A percentile compares a stretch with the other conserved stretches of the same genome.
These are phyloP conservation scores for Xylaria bambusicola DNA, from an alignment of 495 filamentous ascomycete genomes.

Conservation along the genomic window DNA sequence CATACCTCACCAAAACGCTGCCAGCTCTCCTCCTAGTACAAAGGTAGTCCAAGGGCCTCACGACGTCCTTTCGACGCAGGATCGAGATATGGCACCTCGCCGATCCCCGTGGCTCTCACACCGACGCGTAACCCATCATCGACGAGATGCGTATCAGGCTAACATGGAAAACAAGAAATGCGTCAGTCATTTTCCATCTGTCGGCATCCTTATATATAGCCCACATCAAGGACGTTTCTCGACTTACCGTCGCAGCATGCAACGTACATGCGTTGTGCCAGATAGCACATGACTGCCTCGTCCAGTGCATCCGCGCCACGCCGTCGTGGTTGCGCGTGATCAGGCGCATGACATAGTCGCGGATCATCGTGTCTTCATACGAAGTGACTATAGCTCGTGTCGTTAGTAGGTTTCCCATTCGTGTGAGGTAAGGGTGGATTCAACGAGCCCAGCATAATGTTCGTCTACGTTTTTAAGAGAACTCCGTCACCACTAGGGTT, in stretches of 20 bases:
- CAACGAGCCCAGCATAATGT: no score
- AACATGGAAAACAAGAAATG: not conserved
- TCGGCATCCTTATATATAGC: no score
- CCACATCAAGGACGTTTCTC: not conserved
- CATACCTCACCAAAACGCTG: no score
- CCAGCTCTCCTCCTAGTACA: not conserved
- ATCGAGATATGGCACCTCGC: constrained; percentile 52
- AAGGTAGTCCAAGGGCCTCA: constrained; percentile 44
- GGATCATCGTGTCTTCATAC: constrained; percentile 43
- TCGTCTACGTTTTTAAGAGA: no score
- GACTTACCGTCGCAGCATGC: constrained; percentile 43
- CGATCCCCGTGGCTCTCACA: constrained; percentile 45
- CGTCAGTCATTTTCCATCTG: not conserved
- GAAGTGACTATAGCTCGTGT: no score
- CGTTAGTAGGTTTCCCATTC: no score
- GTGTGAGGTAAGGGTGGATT: no score
- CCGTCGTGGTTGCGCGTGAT: constrained; percentile 47
- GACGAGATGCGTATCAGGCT: constrained; percentile 48
- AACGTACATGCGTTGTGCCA: constrained; percentile 40
- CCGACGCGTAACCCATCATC: constrained; percentile 40
- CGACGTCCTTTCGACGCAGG: constrained; percentile 46
- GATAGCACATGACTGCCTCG: constrained; percentile 42
- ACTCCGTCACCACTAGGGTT: no score
- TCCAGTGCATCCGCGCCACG: constrained; percentile 48
- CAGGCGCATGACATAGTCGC: constrained; percentile 44